Percentiles rank a stretch among this genome's conserved stretches.
Evolutionary conservation across 2,329 filamentous ascomycete species (phyloP).

Genomic region (Zymoseptoria crescenta): DNA sequence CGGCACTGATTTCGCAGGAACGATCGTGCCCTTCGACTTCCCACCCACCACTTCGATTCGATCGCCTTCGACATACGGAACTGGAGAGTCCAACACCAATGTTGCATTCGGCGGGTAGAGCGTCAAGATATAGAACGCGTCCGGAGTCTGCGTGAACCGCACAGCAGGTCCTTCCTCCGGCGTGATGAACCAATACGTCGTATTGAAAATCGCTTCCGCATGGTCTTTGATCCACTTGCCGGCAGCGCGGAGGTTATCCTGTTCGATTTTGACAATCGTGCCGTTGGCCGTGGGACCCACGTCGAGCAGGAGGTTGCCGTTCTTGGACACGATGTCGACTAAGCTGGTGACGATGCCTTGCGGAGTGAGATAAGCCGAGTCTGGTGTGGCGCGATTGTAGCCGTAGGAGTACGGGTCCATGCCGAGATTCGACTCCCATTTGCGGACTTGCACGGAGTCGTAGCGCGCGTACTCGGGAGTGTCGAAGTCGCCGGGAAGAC

Average conservation of each 20-base stretch:
- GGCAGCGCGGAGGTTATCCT: conserved; percentile 42
- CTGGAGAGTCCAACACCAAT: conserved; percentile 36
- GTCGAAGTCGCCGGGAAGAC: conserved; percentile 50
- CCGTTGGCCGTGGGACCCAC: conserved; percentile 47
- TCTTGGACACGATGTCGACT: conserved; percentile 27
- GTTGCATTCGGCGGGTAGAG: conserved; percentile 37
- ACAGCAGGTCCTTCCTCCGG: conserved; percentile 39
- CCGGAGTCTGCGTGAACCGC: conserved; percentile 45
- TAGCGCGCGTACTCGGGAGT: conserved; percentile 52
- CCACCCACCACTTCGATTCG: conserved; percentile 39
- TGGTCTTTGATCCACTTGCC: conserved; percentile 49
- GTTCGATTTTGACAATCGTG: conserved; percentile 44
- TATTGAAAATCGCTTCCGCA: conserved; percentile 50
- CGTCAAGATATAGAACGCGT: conserved; percentile 47
- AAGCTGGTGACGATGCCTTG: conserved; percentile 20
- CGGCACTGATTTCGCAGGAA: conserved; percentile 20
- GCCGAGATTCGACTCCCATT: conserved; percentile 54
- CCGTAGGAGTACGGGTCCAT: conserved; percentile 56
- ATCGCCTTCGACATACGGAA: conserved; percentile 44
- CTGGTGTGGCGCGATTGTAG: conserved; percentile 49
- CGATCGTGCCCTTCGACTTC: conserved; percentile 22
- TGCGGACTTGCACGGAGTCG: conserved; percentile 43
- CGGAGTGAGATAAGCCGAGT: conserved; percentile 18
- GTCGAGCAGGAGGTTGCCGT: conserved; percentile 27
- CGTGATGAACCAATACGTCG: conserved; percentile 47